Conservation (phyloP, 768 basidiomycete genomes). For the Amanita rubescens region DNA sequence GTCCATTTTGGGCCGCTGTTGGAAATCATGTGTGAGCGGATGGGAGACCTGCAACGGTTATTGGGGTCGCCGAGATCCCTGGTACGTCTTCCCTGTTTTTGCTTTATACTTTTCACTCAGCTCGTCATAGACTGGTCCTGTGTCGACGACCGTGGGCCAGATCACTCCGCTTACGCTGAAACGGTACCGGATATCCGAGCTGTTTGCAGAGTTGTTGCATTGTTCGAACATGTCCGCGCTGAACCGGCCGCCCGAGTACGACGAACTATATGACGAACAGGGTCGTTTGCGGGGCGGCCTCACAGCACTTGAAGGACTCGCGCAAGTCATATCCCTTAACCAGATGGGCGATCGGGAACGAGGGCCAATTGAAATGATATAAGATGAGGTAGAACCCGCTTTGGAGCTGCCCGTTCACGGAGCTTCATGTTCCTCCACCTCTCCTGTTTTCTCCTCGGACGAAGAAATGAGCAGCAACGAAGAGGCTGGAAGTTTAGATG, state of each 20-base stretch:
- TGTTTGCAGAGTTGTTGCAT: too few species aligned
- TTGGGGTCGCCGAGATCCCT: too few species aligned
- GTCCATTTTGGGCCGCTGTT: too few species aligned
- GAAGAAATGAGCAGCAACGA: conserved; percentile 71
- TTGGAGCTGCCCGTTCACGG: too few species aligned
- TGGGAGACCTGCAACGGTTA: too few species aligned
- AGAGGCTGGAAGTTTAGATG: too few species aligned
- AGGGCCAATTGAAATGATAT: conserved; percentile 31
- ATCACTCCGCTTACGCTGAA: too few species aligned
- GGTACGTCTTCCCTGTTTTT: too few species aligned
- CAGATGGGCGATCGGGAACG: conserved; percentile 46
- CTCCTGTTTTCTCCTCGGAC: conserved; percentile 17
- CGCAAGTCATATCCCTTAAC: conserved; percentile 67
- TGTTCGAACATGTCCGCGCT: conserved; percentile 94
- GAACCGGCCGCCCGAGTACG: conserved; percentile 68
- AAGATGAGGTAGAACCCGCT: conserved; percentile 55
- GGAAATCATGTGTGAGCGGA: too few species aligned
- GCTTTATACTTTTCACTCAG: too few species aligned
- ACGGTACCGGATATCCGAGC: too few species aligned
- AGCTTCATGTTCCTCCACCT: conserved; percentile 55
- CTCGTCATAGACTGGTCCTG: conserved; percentile 52
- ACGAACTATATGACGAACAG: conserved; percentile 66
- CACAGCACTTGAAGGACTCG: too few species aligned
- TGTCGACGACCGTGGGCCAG: conserved; percentile 64
- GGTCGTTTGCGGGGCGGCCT: conserved; percentile 89